Percentiles rank a stretch among this genome's conserved stretches.
Conservation (phyloP, 352 stramenopile genomes). For the Globisporangium sylvaticum region DNA sequence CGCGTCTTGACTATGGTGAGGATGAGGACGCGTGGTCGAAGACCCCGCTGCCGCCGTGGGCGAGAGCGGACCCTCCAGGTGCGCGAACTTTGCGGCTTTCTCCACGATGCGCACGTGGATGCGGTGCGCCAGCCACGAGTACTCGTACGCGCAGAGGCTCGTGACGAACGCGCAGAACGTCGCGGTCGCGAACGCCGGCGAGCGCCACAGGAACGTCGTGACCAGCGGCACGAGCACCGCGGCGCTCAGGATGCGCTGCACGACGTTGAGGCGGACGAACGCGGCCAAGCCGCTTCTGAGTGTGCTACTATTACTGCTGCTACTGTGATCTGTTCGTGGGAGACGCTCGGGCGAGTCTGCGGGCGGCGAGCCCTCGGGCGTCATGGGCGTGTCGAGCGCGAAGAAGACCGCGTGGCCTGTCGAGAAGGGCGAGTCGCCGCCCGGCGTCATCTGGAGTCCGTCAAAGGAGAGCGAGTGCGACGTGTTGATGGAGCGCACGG, state of each 20-base stretch:
- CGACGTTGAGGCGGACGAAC: slow-evolving; percentile 37
- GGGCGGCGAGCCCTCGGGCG: neutral
- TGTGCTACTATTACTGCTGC: neutral
- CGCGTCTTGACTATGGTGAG: neutral
- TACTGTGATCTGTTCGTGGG: neutral
- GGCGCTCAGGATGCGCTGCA: slow-evolving; percentile 60
- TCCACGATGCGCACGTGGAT: slow-evolving; percentile 50
- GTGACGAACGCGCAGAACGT: slow-evolving; percentile 64
- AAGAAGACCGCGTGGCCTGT: slow-evolving; percentile 7
- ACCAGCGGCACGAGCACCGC: slow-evolving; percentile 57
- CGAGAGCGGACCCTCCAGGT: slow-evolving; percentile 9
- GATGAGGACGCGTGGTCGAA: neutral
- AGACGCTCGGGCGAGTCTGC: neutral
- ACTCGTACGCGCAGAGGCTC: slow-evolving; percentile 68
- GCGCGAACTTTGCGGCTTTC: slow-evolving; percentile 7
- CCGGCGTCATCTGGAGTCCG: neutral
- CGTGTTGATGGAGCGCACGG: neutral
- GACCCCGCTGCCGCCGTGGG: neutral
- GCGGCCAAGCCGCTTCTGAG: neutral
- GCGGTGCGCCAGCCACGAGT: slow-evolving; percentile 61
- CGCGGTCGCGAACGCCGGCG: slow-evolving; percentile 54
- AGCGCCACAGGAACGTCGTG: slow-evolving; percentile 62
- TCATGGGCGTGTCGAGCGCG: slow-evolving; percentile 18
- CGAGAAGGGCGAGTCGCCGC: slow-evolving; percentile 7
- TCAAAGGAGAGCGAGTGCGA: neutral